These are phyloP conservation scores for Cymbomonas tetramitiformis DNA, from an alignment of 139 green algal genomes.

Conservation along the genomic window DNA sequence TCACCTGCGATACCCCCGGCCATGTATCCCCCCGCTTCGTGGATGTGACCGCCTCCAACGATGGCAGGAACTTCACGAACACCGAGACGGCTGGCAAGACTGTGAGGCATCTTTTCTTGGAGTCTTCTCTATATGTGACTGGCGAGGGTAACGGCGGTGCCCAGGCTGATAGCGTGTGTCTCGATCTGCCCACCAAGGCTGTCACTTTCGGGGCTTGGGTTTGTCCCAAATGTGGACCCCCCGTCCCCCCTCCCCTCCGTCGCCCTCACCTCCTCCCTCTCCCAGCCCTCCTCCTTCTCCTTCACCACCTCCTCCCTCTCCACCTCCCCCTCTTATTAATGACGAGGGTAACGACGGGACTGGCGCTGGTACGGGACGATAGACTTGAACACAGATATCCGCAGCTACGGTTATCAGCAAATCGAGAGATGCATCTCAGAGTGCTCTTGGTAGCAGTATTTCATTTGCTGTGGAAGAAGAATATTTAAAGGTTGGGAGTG, in stretches of 20 bases:
- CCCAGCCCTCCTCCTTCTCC: not conserved
- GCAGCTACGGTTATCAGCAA: too few relatives aligned
- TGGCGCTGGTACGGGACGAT: too few relatives aligned
- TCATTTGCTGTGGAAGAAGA: too few relatives aligned
- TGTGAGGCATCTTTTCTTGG: conserved; percentile 23
- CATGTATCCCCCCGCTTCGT: conserved; percentile 19
- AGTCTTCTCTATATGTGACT: conserved; percentile 17
- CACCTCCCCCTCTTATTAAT: not conserved
- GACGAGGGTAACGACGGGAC: too few relatives aligned
- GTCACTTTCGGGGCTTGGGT: conserved; percentile 24
- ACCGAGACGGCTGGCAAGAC: conserved; percentile 6
- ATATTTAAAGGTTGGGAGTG: too few relatives aligned
- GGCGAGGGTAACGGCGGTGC: conserved; percentile 13
- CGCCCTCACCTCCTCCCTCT: conserved; percentile 3
- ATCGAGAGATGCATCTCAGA: too few relatives aligned
- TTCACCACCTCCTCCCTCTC: not conserved
- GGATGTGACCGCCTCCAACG: conserved; percentile 14
- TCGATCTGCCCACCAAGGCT: conserved; percentile 17
- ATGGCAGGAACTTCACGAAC: conserved; percentile 22
- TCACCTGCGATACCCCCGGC: conserved; percentile 14
- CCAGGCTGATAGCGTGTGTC: conserved; percentile 19
- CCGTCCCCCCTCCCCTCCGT: not conserved
- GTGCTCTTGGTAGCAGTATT: too few relatives aligned
- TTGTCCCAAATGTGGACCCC: conserved; percentile 23
- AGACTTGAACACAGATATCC: too few relatives aligned